phyloP scores from a whole-genome alignment of 2,329 filamentous ascomycete species.

The Diaporthe destruens region DNA sequence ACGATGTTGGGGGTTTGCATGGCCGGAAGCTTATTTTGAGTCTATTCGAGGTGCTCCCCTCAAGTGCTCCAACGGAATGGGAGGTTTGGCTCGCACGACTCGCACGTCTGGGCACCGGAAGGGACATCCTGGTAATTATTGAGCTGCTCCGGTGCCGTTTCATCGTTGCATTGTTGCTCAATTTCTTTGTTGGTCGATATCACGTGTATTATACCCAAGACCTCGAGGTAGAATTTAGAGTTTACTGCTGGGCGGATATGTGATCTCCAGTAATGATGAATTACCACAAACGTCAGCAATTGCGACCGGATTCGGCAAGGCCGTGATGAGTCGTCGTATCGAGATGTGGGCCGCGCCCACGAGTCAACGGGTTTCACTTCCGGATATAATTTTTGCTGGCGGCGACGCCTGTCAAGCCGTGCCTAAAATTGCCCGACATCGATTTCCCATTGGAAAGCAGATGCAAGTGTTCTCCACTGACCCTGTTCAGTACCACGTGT shows the following conservation, averaged over 20 bases:
- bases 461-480: not conserved
- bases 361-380: constrained; percentile 28
- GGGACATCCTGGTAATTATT: not conserved
- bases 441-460: not conserved
- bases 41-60: not conserved
- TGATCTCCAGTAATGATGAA: not conserved
- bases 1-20: not conserved
- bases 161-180: constrained; percentile 19
- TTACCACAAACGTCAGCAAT: not conserved
- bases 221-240: not conserved
- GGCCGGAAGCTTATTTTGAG: not conserved
- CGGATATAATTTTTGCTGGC: constrained; percentile 18
- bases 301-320: constrained; percentile 5
- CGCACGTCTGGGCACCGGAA: not conserved
- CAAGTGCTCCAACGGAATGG: not conserved
- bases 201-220: constrained; percentile 18
- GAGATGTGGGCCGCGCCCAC: constrained; percentile 4
- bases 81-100: not conserved
- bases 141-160: not conserved
- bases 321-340: constrained; percentile 20
- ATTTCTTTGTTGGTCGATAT: constrained; percentile 6
- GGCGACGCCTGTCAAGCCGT: not conserved
- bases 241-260: not conserved
- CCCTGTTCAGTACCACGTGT: constrained; percentile 13
- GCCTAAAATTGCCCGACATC: not conserved